phyloP scores from a whole-genome alignment of 140 eudicot species.

The Oenanthe javanica region DNA sequence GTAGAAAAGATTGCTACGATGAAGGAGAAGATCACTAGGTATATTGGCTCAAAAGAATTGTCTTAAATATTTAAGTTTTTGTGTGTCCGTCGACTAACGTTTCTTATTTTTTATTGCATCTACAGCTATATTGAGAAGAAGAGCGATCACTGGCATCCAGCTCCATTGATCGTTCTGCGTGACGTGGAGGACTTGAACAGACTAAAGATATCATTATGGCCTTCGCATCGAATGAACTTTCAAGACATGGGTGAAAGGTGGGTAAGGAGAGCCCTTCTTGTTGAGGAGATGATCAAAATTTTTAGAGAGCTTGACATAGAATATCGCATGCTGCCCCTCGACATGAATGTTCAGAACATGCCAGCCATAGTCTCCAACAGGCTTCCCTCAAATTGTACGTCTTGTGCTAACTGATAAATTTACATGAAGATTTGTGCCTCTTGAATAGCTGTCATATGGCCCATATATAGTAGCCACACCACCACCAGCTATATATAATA shows the following conservation, averaged over 20 bases:
- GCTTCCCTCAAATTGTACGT: constrained; percentile 64
- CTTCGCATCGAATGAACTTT: constrained; percentile 62
- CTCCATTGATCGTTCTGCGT: constrained; percentile 48
- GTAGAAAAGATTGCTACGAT: constrained; percentile 39
- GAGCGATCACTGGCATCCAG: constrained; percentile 78
- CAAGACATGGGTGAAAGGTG: constrained; percentile 92
- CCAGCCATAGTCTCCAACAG: constrained; percentile 44
- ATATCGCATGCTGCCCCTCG: constrained; percentile 69
- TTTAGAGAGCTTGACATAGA: constrained; percentile 72
- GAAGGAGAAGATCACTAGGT: constrained; percentile 48
- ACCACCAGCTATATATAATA: too few species aligned
- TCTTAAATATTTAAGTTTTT: neutral
- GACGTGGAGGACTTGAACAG: constrained; percentile 67
- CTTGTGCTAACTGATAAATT: constrained; percentile 29
- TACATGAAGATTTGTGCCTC: neutral
- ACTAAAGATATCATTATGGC: constrained; percentile 72
- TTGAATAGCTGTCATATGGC: too few species aligned
- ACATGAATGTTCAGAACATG: constrained; percentile 63
- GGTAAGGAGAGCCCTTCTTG: constrained; percentile 60
- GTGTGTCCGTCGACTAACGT: neutral
- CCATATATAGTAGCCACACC: too few species aligned
- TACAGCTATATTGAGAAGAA: constrained; percentile 59
- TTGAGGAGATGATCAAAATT: constrained; percentile 73
- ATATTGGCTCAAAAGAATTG: neutral
- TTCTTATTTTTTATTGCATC: neutral